Conservation (phyloP, 2,329 filamentous ascomycete genomes). For the Aspergillus viridinutans region DNA sequence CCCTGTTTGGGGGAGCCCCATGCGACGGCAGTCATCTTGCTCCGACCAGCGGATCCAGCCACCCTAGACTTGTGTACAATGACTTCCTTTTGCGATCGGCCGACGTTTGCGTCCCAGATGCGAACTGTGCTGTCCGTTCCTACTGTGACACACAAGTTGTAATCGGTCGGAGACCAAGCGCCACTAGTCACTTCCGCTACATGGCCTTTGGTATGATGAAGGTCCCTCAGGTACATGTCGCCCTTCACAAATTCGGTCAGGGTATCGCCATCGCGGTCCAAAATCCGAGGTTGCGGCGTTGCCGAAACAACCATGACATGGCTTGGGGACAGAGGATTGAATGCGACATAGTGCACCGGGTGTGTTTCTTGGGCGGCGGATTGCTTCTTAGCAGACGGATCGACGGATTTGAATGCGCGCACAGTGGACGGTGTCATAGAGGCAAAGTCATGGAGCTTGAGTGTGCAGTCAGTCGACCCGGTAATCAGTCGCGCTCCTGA, state of each 20-base stretch:
- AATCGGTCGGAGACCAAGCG: constrained; percentile 84
- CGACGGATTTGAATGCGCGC: constrained; percentile 86
- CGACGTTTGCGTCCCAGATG: constrained; percentile 95
- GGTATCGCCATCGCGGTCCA: constrained; percentile 82
- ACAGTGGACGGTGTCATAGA: constrained; percentile 94
- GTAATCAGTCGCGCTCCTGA: constrained; percentile 80
- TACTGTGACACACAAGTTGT: constrained; percentile 80
- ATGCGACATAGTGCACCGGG: constrained; percentile 78
- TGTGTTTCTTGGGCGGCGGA: constrained; percentile 75
- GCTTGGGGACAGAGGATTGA: constrained; percentile 75
- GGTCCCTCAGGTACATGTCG: constrained; percentile 96
- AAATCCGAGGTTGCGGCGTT: constrained; percentile 82
- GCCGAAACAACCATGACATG: constrained; percentile 84
- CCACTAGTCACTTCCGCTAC: constrained; percentile 86
- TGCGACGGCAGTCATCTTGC: constrained; percentile 86
- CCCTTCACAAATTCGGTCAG: constrained; percentile 90
- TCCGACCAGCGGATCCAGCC: constrained; percentile 82
- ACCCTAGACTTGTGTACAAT: constrained; percentile 93
- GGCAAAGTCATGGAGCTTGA: constrained; percentile 93
- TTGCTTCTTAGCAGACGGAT: constrained; percentile 74
- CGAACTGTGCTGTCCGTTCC: constrained; percentile 92
- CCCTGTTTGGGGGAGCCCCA: constrained; percentile 77
- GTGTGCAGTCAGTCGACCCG: constrained; percentile 83
- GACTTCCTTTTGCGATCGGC: constrained; percentile 83
- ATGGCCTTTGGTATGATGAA: constrained; percentile 97